Base-by-base conservation (phyloP, 148 eudicot species). In the Rhododendron simsii region DNA sequence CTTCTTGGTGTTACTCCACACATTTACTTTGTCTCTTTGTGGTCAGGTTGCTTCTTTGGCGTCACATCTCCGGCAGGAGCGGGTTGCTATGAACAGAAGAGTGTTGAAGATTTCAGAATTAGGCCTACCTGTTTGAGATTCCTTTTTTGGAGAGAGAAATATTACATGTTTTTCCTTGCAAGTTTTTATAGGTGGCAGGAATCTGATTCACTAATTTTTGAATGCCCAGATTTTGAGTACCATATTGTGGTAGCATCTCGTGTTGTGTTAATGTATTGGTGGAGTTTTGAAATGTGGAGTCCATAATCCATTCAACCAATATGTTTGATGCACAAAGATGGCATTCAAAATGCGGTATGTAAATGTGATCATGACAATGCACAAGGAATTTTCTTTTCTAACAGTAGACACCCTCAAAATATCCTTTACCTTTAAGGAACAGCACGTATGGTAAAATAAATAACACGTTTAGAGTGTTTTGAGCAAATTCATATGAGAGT, bases 41-140 rank as follows among this genome's bases (percentile, higher is more conserved):
- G 45, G 55, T 78, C 90, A 96, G 99, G 98, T 95, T 91, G 99
- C 99, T 90, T 92, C 98, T 48, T 90, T 93, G 86, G 92, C 92
- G 69, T 92, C 99, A 12, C 88, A 87, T 86, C 91, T 94, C n/a
- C 92, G 80, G 77, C 93, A 90, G 83, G 93, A 93, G 84, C 91
- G 87, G 84, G 86, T 48, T 85, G 87, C 87, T 73, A 86, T 92
- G 73, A 86, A 88, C 67, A 96, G 94, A 86, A 94, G 89, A 88
- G 90, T 92, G 84, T 85, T 87, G 89, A 94, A 91, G 89, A 89
- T 96, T 78, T 93, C 98, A 0, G 99, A 96, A 44, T 85, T 94
- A 89, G 99, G 98, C 81, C 86, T 96, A 87, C 89, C 92, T 51
- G 91, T 96, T 73, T 94, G 91, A 93, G 18, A 41, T 77, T 21